These are phyloP conservation scores for Jaminaea rosea DNA, from an alignment of 1,284 basidiomycete genomes.

Conservation along the genomic window DNA sequence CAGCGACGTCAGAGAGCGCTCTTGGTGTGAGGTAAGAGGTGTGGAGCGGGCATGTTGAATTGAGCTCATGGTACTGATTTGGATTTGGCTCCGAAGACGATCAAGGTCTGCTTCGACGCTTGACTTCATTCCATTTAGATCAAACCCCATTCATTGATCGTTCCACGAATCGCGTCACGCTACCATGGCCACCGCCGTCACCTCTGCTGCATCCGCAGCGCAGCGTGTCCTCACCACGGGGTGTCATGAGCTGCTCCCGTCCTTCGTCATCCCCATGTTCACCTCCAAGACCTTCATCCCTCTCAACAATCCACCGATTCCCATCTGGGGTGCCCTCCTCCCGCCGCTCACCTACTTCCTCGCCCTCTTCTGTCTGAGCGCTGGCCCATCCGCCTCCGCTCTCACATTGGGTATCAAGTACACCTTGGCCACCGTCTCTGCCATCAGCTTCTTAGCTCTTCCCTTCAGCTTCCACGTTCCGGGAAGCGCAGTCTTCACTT, in stretches of 20 bases:
- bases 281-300: constrained; percentile 10
- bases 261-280: constrained; percentile 7
- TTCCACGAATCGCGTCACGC: too few relatives aligned
- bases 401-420: background rate
- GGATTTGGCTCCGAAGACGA: too few relatives aligned
- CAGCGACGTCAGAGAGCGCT: too few relatives aligned
- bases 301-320: constrained; percentile 8
- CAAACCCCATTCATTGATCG: too few relatives aligned
- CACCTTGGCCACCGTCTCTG: constrained; percentile 10
- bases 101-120: too few relatives aligned
- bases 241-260: background rate
- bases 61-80: too few relatives aligned
- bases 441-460: constrained; percentile 16
- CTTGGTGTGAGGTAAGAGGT: too few relatives aligned
- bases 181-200: too few relatives aligned
- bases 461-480: constrained; percentile 23
- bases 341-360: constrained; percentile 25
- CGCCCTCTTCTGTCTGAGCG: constrained; percentile 19
- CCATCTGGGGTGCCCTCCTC: constrained; percentile 16
- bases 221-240: background rate
- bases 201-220: too few relatives aligned
- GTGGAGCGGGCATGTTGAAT: too few relatives aligned
- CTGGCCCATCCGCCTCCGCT: constrained; percentile 2
- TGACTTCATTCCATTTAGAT: too few relatives aligned
- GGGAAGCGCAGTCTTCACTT: constrained; percentile 20